Base-by-base conservation (phyloP, 768 basidiomycete species). In the Tubosaeta sp. region DNA sequence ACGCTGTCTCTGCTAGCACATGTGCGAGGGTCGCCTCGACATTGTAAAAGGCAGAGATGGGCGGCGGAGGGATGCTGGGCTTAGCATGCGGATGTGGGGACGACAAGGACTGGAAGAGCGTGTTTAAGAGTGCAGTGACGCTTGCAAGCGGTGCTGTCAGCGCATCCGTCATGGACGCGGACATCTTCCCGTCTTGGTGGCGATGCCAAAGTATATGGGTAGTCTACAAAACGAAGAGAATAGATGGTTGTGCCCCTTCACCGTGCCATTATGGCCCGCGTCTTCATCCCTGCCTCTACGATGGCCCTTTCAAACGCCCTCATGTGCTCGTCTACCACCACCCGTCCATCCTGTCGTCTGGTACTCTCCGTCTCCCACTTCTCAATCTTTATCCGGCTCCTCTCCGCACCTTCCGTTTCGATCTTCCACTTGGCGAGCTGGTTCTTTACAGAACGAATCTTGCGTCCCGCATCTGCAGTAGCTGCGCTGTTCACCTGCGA, bases 401-500 rank as follows among this genome's bases (percentile, higher is more conserved):
- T 78, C 64, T 93, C 90, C 35, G 89, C 90, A 55, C 84, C 87
- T 57, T 93, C 90, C 78, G 84, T 90, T 49, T 93, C 90, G 29
- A 79, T 76, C 48, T 84, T 78, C 85, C 87, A 89, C 19, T 82
- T 86, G 6, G 84, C 85, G 27, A 93, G 69, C 58, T 86, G 87
- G 60, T 92, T 91, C 72, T 88, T 90, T 54, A 92, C 69, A 13
- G 87, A 87, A 44, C 91, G 85, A 36, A 94, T 83, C 69, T 89
- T 91, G 34, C 91, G 79, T 41, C 89, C 90, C 0, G 90, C 86
- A 51, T 94, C 91, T 1, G 90, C 83, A 10, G 88, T 86, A 4
- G 85, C 86, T 1, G 87, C 92, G 10, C 85, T 83, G 60, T 91
- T 90, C 44, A 92, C 89, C 64, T 94, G 91, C 13, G 90, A 87